Conservation (phyloP, 2,329 filamentous ascomycete genomes). For the Diaporthe ampelina region DNA sequence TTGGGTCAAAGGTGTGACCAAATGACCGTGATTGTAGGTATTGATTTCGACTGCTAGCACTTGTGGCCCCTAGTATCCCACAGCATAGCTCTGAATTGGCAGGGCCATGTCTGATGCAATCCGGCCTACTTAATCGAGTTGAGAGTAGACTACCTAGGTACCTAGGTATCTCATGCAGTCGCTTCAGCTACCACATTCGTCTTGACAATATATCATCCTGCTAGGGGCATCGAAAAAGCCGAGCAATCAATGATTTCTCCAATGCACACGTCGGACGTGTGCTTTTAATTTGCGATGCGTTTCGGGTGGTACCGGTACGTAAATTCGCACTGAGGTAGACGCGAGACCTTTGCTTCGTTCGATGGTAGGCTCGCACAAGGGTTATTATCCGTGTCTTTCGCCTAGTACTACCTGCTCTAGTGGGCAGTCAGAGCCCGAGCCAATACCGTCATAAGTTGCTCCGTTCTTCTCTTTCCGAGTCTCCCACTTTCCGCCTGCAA, state of each 20-base stretch:
- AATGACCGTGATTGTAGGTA: too few relatives aligned
- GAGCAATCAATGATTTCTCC: not conserved
- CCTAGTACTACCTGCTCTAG: constrained; percentile 6
- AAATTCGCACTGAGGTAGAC: not conserved
- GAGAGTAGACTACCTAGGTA: not conserved
- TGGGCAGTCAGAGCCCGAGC: constrained; percentile 11
- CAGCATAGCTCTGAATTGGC: not conserved
- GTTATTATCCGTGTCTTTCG: not conserved
- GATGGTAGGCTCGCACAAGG: not conserved
- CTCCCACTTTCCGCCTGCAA: not conserved
- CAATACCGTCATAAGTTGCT: not conserved
- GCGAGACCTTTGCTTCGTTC: not conserved
- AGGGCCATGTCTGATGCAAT: not conserved
- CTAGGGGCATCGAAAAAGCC: not conserved
- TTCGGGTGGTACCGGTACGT: not conserved
- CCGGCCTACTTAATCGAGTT: too few relatives aligned
- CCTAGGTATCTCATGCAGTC: not conserved
- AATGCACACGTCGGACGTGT: not conserved
- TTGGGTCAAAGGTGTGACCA: too few relatives aligned
- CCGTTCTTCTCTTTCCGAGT: not conserved
- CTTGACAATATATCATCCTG: not conserved
- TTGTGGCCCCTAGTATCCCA: too few relatives aligned
- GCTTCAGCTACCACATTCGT: not conserved
- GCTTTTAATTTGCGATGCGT: not conserved
- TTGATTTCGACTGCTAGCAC: too few relatives aligned